A percentile compares a stretch with the other conserved stretches of the same genome.
Evolutionary conservation across 768 basidiomycete species (phyloP).

Genomic region (Lentinula sp.): DNA sequence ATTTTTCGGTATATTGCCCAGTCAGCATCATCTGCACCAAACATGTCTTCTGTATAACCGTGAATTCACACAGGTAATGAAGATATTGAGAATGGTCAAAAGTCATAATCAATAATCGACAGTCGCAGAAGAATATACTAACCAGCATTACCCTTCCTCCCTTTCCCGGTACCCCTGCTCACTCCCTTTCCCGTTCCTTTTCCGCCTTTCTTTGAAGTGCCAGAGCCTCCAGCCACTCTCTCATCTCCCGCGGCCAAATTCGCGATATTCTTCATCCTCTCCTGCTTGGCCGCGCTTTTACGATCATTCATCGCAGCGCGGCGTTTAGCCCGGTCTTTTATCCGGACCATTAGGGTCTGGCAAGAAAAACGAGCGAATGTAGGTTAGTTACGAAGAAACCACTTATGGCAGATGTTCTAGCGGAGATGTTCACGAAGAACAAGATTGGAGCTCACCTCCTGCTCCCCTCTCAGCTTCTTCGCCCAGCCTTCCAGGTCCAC

Average conservation of each 20-base stretch:
- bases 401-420: no score
- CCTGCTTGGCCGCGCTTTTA: slow-evolving; percentile 93
- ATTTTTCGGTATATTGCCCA: slow-evolving; percentile 99
- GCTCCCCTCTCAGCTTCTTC: slow-evolving; percentile 63
- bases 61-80: neutral
- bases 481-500: slow-evolving; percentile 73
- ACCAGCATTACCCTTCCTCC: slow-evolving; percentile 80
- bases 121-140: slow-evolving; percentile 13
- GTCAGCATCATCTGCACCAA: slow-evolving; percentile 91
- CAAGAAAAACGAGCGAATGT: slow-evolving; percentile 32
- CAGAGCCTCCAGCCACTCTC: neutral
- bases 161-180: slow-evolving; percentile 68
- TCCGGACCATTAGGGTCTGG: slow-evolving; percentile 73
- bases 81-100: neutral
- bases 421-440: no score
- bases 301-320: slow-evolving; percentile 82
- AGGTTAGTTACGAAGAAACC: neutral
- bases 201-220: neutral
- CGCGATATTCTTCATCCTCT: slow-evolving; percentile 94
- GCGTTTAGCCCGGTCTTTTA: slow-evolving; percentile 76
- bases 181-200: neutral
- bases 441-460: slow-evolving; percentile 49
- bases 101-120: neutral
- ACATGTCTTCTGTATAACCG: slow-evolving; percentile 70
- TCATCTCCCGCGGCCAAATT: slow-evolving; percentile 80